Evolutionary conservation across 768 basidiomycete genomes (phyloP).

Genomic region (Pholiota conissans): DNA sequence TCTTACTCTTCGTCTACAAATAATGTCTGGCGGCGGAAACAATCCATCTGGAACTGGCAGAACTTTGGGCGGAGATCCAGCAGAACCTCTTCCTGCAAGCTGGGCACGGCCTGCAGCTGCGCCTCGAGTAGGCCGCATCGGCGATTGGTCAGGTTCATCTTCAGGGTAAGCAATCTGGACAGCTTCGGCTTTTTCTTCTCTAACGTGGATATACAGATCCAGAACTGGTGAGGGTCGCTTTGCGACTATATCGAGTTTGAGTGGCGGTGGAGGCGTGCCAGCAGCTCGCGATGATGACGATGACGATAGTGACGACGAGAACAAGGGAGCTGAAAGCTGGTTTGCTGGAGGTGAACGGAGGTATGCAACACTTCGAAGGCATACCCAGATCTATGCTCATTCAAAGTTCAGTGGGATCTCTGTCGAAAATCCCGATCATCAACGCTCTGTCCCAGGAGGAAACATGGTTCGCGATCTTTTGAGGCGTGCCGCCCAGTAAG

Average conservation of each 20-base stretch:
- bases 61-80: constrained; percentile 47
- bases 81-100: constrained; percentile 46
- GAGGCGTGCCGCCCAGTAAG: constrained; percentile 79
- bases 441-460: constrained; percentile 48
- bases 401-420: constrained; percentile 69
- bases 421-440: constrained; percentile 78
- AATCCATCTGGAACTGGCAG: constrained; percentile 37
- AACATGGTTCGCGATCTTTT: constrained; percentile 71
- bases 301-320: constrained; percentile 49
- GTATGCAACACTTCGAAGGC: constrained; percentile 33
- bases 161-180: constrained; percentile 27
- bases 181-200: too few species aligned
- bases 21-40: constrained; percentile 38
- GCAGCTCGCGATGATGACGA: constrained; percentile 45
- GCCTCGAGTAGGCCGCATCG: constrained; percentile 53
- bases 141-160: constrained; percentile 40
- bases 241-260: constrained; percentile 28
- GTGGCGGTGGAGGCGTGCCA: constrained; percentile 18
- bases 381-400: not conserved
- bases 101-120: constrained; percentile 41
- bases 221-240: constrained; percentile 25
- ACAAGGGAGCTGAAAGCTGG: constrained; percentile 62
- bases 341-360: constrained; percentile 97
- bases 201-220: too few species aligned
- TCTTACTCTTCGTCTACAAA: not conserved